These are phyloP conservation scores for Crucibulum laeve DNA, from an alignment of 768 basidiomycete genomes.

Conservation along the genomic window DNA sequence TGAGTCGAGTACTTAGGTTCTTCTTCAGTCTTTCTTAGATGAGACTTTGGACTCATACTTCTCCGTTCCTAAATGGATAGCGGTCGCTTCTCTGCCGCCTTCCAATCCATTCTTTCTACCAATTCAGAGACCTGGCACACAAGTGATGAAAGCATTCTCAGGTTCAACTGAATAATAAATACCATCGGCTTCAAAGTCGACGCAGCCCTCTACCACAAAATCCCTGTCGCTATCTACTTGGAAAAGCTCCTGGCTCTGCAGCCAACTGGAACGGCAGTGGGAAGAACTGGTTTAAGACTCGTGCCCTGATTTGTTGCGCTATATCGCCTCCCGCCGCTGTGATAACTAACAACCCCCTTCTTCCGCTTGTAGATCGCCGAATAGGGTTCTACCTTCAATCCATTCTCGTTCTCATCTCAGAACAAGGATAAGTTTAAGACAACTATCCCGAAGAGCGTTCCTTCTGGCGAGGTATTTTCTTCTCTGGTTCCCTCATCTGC, in stretches of 20 bases:
- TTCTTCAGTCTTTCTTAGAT: too few relatives aligned
- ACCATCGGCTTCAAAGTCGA: slow-evolving; percentile 25
- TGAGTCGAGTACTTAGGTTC: too few relatives aligned
- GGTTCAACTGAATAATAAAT: too few relatives aligned
- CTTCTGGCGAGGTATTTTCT: slow-evolving; percentile 23
- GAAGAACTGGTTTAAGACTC: slow-evolving; percentile 37
- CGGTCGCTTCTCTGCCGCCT: too few relatives aligned
- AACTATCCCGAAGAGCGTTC: slow-evolving; percentile 26
- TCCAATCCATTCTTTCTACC: too few relatives aligned
- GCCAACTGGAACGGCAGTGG: slow-evolving; percentile 33
- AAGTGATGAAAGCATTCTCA: too few relatives aligned
- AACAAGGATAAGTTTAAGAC: slow-evolving; percentile 17
- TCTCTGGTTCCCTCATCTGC: neutral
- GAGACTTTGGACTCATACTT: too few relatives aligned
- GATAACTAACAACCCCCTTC: neutral
- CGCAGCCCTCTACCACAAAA: slow-evolving; percentile 24
- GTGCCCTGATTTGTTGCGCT: slow-evolving; percentile 19
- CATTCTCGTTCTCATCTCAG: slow-evolving; percentile 18
- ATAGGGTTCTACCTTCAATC: slow-evolving; percentile 19
- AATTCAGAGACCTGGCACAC: too few relatives aligned
- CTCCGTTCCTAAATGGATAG: too few relatives aligned
- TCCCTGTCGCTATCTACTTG: slow-evolving; percentile 31
- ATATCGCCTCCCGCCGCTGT: too few relatives aligned
- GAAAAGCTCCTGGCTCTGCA: slow-evolving; percentile 30
- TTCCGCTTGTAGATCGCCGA: slow-evolving; percentile 15